Base-by-base conservation (phyloP, 2,329 filamentous ascomycete species). In the Aureobasidium sp. region DNA sequence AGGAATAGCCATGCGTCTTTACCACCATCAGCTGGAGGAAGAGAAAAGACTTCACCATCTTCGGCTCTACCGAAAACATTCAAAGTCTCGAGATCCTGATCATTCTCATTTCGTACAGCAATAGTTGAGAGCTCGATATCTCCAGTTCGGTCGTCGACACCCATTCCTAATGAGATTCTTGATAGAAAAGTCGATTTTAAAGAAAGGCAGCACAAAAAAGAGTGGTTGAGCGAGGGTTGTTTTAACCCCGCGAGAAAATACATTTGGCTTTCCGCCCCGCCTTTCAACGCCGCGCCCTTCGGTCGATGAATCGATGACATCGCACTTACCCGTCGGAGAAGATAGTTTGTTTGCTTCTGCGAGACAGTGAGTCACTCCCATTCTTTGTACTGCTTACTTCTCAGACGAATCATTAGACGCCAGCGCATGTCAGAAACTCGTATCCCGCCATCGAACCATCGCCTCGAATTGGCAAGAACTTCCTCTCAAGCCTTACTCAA, bases 1-100 rank as follows among this genome's bases (percentile, higher is more conserved):
- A 84, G 69, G 57, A 82, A 80, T 1, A 81, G 63, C 77, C 79
- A 83, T 4, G 82, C 81, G 58, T 78, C 75, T 67, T 73, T 79
- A 1, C 81, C 81, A 13, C 73, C 69, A 67, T 83, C 81, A 3
- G 75, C 74, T n/a, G 71, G 75, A 2, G 79, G 76, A 11, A 82
- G 68, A 9, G 71, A 67, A 59, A 70, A 72, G 63, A 47, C 32
- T 16, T 57, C 39, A 9, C 45, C 39, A 52, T 58, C 61, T 15
- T 41, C 45, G 37, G 45, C 41, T 48, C 54, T 59, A 27, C 29
- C 57, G n/a, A 50, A 59, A 9, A 32, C 29, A 13, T 42, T 50
- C 3, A 10, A 50, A 6, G 27, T 8, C 30, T 59, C 57, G 27
- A 50, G 42, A 13, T 59, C 57, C 4, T 34, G 52, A 29, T 29